Evolutionary conservation across 129 eudicot genomes (phyloP), one percentile per base, ranked within the genome.

Genomic region (Helianthus annuus): DNA sequence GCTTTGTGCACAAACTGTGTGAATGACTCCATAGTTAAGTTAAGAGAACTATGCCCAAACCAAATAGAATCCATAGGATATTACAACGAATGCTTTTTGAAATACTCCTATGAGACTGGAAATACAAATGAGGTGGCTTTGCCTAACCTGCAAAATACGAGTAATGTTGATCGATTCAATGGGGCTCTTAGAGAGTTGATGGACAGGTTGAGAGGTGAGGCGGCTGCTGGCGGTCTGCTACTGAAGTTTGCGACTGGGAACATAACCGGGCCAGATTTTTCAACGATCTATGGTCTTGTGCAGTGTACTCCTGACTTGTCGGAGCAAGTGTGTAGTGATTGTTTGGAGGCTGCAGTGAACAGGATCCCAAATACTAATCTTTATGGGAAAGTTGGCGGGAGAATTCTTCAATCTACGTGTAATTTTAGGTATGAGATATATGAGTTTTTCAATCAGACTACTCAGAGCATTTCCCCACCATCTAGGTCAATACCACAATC

Each of bases 381-480:
- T 32, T 4, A 60, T 60, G 65, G 45, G 65, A 60, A 5, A 60
- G 40, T 11, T 60, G 65, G 65, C 4, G 65, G 65, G 44, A 60
- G 65, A 60, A 60, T 60, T 60, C 65, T 60, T 29, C 65, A 60
- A 60, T 60, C 65, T 29, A 60, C 44, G 1, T 60, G 65, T 32
- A 60, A 60, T 60, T 60, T 60, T 60, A 60, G 65, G 17, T 60
- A 29, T 60, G 65, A 60, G 65, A 60, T 29, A 32, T 60, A 12
- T 60, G 5, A 5, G 1, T 60, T 60, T 59, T 29, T 60, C 44
- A 32, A 12, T 32, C 44, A 4, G 38, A 32, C 42, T 29, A 32
- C 44, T 60, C 17, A 1, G 9, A 19, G 1, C 1, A 29, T n/a
- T 2, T 9, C 11, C 8, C 46, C 0, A 42, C 10, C 46, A 6